A percentile compares a stretch with the other conserved stretches of the same genome.
Conservation (phyloP, 805 yeast genomes). For the Kluyveromyces dobzhanskii region DNA sequence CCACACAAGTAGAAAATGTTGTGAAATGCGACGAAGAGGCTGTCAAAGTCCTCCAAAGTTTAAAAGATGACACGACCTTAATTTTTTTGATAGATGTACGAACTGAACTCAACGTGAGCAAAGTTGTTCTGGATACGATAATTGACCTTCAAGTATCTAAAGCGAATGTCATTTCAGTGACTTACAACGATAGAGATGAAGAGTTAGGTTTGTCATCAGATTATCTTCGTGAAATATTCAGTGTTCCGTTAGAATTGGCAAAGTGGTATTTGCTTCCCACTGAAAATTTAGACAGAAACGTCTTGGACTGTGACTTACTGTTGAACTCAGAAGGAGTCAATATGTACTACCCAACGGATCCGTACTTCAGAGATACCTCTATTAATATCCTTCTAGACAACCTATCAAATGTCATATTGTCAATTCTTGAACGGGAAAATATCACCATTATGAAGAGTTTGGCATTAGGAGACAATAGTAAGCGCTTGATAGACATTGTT, state of each 20-base stretch:
- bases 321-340: conserved; percentile 20
- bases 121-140: conserved; percentile 6
- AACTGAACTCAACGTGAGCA: conserved; percentile 13
- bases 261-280: conserved; percentile 21
- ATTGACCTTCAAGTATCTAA: conserved; percentile 2
- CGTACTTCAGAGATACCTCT: conserved; percentile 19
- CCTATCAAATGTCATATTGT: conserved; percentile 18
- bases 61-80: conserved; percentile 10
- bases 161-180: conserved; percentile 8
- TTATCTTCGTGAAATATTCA: background rate
- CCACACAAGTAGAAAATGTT: conserved; percentile 22
- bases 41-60: conserved; percentile 9
- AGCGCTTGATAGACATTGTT: conserved; percentile 12
- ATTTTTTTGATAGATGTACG: conserved; percentile 23
- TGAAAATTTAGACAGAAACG: conserved; percentile 21
- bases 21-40: conserved; percentile 17
- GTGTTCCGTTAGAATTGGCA: conserved; percentile 7
- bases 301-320: conserved; percentile 17
- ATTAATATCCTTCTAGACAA: conserved; percentile 22
- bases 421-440: conserved; percentile 16
- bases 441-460: conserved; percentile 20
- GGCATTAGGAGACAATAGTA: conserved; percentile 21
- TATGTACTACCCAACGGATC: conserved; percentile 17
- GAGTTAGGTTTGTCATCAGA: background rate
- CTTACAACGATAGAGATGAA: conserved; percentile 2